Evolutionary conservation across 2,329 filamentous ascomycete species (phyloP), one percentile per base, ranked within the genome.

Genomic region (Claviceps monticola): DNA sequence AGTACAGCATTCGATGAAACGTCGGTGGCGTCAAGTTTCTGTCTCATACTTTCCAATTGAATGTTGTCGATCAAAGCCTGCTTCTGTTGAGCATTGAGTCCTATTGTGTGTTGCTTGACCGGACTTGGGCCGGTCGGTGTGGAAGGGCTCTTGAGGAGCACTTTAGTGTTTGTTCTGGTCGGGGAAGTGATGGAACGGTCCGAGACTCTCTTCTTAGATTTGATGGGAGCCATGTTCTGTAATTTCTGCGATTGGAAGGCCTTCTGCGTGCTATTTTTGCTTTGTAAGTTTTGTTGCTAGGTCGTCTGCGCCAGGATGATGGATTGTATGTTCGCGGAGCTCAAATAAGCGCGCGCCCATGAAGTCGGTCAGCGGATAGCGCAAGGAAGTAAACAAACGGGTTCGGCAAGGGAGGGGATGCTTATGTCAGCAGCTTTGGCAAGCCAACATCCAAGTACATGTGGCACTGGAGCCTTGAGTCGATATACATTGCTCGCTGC

Each of bases 41-140:
- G 3, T 11, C 9, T 34, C 82, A 56, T 75, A 95, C 89, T 80
- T 68, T 96, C 89, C 42, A 95, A 75, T 63, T 95, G 88, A 41
- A 95, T 69, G 61, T 96, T 95, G 61, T 95, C 88, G 53, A 95
- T 84, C 49, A 95, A 71, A 11, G 86, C 84, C 67, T 93, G 86
- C 68, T 95, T 95, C 65, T 95, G 88, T 42, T 75, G 74, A 52
- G 79, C 65, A 3, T 81, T 82, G 56, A 91, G 77, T 44, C 75
- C 79, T 54, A 77, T 69, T 61, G 70, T 74, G 57, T 69, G 75
- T 68, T 78, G 84, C 67, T 77, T 83, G 51, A 77, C 74, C 2
- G 84, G 83, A 60, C 80, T 84, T 64, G 71, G 71, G 57, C 63
- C 66, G 56, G 60, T 65, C 36, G 66, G 69, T 55, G 72, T 70